These are phyloP conservation scores for Cryptococcus maquisensis DNA, from an alignment of 1,284 basidiomycete species.

Conservation along the genomic window DNA sequence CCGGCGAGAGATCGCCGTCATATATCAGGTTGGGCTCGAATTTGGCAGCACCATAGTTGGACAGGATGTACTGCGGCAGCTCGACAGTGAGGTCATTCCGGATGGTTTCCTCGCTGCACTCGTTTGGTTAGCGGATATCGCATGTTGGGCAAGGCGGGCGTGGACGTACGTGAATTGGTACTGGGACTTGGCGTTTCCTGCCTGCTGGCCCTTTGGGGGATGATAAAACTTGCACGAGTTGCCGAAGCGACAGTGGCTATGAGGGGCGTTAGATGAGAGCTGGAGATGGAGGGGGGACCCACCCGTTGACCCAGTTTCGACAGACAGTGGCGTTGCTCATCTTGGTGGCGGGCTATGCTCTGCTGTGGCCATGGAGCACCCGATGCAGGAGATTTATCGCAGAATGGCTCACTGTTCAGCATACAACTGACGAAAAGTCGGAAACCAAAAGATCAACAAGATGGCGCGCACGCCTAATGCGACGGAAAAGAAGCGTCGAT, in stretches of 20 bases:
- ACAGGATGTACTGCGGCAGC: constrained; percentile 71
- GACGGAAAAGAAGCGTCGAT: too few species aligned
- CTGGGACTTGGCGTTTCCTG: background rate
- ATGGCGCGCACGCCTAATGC: too few species aligned
- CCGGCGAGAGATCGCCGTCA: constrained; percentile 69
- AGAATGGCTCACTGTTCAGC: too few species aligned
- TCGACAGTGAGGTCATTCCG: constrained; percentile 34
- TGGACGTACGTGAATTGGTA: background rate
- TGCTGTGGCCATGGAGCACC: too few species aligned
- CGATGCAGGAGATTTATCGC: too few species aligned
- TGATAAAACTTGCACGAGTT: constrained; percentile 34
- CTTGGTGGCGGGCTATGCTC: too few species aligned
- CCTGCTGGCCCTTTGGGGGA: constrained; percentile 17
- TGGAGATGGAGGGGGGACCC: background rate
- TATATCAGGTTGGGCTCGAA: constrained; percentile 65
- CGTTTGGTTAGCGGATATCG: background rate
- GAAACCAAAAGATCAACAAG: too few species aligned
- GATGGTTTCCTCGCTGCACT: constrained; percentile 32
- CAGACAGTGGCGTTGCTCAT: constrained; percentile 11
- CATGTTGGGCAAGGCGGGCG: background rate
- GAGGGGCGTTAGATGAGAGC: background rate
- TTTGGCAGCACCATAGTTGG: constrained; percentile 69
- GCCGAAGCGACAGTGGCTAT: constrained; percentile 38
- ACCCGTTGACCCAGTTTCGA: constrained; percentile 24
- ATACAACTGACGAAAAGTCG: too few species aligned